These are phyloP conservation scores for Krasilnikovozyma curviuscula DNA, from an alignment of 768 basidiomycete genomes.

Conservation along the genomic window DNA sequence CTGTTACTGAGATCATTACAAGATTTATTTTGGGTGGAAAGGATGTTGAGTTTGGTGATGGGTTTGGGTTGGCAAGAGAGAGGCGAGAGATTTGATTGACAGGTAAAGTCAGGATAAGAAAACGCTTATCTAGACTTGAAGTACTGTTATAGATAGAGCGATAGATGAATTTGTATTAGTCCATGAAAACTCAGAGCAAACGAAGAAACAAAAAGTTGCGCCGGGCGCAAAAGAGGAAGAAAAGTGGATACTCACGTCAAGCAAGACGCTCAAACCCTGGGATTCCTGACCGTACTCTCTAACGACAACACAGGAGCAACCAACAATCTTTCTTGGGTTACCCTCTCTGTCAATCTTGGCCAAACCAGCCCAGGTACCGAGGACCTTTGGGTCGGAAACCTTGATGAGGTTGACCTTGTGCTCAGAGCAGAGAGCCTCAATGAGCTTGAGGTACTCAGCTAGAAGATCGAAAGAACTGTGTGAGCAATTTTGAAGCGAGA, in stretches of 20 bases:
- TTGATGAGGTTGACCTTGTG: conserved; percentile 99
- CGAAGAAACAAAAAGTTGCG: too few relatives aligned
- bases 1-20: too few relatives aligned
- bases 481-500: conserved; percentile 1
- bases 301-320: conserved; percentile 57
- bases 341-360: conserved; percentile 99
- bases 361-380: conserved; percentile 94
- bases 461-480: not conserved
- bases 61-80: too few relatives aligned
- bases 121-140: conserved; percentile 12
- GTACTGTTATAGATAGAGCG: not conserved
- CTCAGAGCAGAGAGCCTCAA: conserved; percentile 71
- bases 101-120: not conserved
- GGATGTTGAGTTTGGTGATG: too few relatives aligned
- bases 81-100: too few relatives aligned
- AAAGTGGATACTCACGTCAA: conserved; percentile 15
- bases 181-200: not conserved
- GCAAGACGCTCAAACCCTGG: conserved; percentile 70
- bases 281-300: conserved; percentile 93
- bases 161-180: too few relatives aligned
- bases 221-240: too few relatives aligned
- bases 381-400: conserved; percentile 79
- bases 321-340: conserved; percentile 85
- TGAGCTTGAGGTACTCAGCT: conserved; percentile 99
- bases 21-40: too few relatives aligned